phyloP scores from a whole-genome alignment of 1,139 yeast genomes.

The Pichia sp. region DNA sequence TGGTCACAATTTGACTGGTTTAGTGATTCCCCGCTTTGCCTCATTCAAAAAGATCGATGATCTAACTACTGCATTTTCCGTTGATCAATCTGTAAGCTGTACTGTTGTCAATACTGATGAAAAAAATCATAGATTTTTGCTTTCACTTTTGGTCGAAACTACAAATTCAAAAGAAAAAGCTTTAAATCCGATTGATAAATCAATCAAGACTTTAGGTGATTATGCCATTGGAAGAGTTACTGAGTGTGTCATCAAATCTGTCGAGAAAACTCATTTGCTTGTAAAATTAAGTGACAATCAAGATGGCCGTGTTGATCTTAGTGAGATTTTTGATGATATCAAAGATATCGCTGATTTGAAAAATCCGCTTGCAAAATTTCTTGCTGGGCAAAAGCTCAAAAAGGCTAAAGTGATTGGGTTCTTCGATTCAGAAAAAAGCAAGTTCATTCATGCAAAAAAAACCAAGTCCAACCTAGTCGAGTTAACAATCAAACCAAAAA shows the following conservation, averaged over 20 bases:
- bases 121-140: constrained; percentile 64
- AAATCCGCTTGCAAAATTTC: constrained; percentile 60
- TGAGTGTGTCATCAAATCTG: constrained; percentile 55
- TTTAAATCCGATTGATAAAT: constrained; percentile 58
- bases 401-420: constrained; percentile 67
- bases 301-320: constrained; percentile 75
- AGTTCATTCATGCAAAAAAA: constrained; percentile 65
- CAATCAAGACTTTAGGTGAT: constrained; percentile 48
- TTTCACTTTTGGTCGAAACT: constrained; percentile 47
- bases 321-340: constrained; percentile 59
- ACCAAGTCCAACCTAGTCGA: constrained; percentile 61
- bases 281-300: constrained; percentile 74
- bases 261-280: constrained; percentile 67
- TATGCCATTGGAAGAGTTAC: constrained; percentile 58
- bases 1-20: constrained; percentile 76
- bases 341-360: constrained; percentile 54
- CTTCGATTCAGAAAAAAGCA: constrained; percentile 70
- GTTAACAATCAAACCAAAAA: constrained; percentile 51
- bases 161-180: constrained; percentile 31
- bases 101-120: constrained; percentile 61
- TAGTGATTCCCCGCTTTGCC: constrained; percentile 75
- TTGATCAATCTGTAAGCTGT: constrained; percentile 64
- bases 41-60: constrained; percentile 53
- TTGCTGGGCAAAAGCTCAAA: constrained; percentile 52
- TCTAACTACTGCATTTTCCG: constrained; percentile 51